phyloP scores from a whole-genome alignment of 139 green algal genomes.

The Pleodorina starrii region DNA sequence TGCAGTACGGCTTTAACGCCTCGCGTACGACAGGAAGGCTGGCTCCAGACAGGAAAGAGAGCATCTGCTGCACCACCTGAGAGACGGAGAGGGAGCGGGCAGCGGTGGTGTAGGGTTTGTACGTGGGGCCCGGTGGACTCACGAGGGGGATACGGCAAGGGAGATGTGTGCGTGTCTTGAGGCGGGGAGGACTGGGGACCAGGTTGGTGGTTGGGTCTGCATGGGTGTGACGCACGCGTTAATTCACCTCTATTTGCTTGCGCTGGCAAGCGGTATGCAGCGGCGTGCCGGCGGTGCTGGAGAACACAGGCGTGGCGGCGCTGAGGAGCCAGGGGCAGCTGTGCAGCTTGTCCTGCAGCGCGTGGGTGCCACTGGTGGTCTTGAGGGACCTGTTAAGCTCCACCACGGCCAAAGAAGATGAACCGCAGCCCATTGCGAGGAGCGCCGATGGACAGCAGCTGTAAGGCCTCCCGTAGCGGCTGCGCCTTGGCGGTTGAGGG shows the following conservation, averaged over 20 bases:
- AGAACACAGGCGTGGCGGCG: neutral
- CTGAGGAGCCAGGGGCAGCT: conserved; percentile 2
- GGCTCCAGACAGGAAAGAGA: conserved; percentile 1
- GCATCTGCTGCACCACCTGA: conserved; percentile 2
- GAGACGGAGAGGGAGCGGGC: neutral
- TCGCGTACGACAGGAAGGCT: neutral
- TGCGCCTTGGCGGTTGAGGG: no score
- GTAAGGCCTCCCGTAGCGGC: no score
- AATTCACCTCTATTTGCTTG: conserved; percentile 14
- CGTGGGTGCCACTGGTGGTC: no score
- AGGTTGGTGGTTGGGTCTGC: no score
- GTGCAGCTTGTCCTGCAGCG: conserved; percentile 2
- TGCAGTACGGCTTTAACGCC: conserved; percentile 42
- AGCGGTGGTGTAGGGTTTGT: neutral
- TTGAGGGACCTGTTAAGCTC: conserved; percentile 27
- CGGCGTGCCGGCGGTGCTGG: neutral
- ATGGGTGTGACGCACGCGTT: no score
- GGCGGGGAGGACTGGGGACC: no score
- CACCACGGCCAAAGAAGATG: neutral
- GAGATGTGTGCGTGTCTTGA: no score
- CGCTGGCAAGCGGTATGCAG: conserved; percentile 6
- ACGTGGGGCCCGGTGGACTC: no score
- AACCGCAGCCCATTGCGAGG: neutral
- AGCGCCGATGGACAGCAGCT: neutral
- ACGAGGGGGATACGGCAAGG: no score